Evolutionary conservation across 768 basidiomycete species (phyloP).

Genomic region (Coprinellus micaceus): DNA sequence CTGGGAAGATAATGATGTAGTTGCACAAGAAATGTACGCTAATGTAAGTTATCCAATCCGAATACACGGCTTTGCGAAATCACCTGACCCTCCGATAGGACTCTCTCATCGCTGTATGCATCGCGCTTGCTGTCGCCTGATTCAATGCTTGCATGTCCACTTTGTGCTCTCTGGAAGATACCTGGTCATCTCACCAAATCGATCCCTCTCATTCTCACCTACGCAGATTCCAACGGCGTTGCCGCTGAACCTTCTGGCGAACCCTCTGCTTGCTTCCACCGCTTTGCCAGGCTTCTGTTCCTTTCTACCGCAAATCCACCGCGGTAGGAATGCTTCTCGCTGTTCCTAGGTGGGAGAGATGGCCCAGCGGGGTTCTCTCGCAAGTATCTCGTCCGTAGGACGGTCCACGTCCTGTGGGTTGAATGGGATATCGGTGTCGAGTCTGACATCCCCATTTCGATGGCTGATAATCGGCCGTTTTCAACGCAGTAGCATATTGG

Average conservation of each 20-base stretch:
- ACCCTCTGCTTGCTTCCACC: not conserved
- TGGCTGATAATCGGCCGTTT: not conserved
- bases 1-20: constrained; percentile 82
- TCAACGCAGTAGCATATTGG: not conserved
- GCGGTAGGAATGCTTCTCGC: not conserved
- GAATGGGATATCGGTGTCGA: no score
- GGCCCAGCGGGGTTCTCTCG: not conserved
- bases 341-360: not conserved
- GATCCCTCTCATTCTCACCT: no score
- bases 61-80: constrained; percentile 5
- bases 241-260: no score
- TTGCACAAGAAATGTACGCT: constrained; percentile 73
- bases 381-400: no score
- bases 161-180: no score
- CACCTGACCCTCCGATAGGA: constrained; percentile 45
- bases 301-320: constrained; percentile 15
- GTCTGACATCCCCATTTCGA: no score
- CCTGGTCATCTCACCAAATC: no score
- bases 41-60: constrained; percentile 52
- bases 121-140: constrained; percentile 45
- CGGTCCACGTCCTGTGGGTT: no score
- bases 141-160: constrained; percentile 10
- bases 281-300: constrained; percentile 3
- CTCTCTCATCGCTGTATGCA: constrained; percentile 51
- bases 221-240: no score